Percentiles rank a stretch among this genome's conserved stretches.
Conservation (phyloP, 1,284 basidiomycete genomes). For the Albatrellus sp. region DNA sequence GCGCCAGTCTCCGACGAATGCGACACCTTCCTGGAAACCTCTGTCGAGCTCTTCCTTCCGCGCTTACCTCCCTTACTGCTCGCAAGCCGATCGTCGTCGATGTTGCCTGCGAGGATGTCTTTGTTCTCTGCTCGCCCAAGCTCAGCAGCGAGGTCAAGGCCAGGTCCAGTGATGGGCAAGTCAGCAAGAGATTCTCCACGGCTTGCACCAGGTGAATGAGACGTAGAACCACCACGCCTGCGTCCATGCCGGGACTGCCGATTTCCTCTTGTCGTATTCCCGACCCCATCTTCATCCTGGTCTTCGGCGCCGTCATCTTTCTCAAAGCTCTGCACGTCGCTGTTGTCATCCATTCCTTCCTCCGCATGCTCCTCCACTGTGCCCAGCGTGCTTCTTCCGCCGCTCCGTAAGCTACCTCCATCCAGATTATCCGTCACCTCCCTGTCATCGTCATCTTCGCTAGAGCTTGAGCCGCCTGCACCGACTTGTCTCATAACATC, state of each 20-base stretch:
- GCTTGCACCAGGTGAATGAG: conserved; percentile 29
- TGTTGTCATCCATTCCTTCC: conserved; percentile 28
- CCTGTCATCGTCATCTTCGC: conserved; percentile 37
- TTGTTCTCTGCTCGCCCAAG: conserved; percentile 80
- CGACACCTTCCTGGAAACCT: conserved; percentile 25
- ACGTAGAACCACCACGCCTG: conserved; percentile 39
- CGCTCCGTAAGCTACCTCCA: conserved; percentile 34
- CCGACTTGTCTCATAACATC: conserved; percentile 61
- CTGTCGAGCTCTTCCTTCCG: conserved; percentile 34
- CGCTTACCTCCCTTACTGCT: conserved; percentile 35
- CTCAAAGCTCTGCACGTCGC: conserved; percentile 9
- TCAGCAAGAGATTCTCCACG: conserved; percentile 69
- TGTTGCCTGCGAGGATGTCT: conserved; percentile 48
- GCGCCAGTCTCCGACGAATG: conserved; percentile 23
- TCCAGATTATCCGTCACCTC: conserved; percentile 28
- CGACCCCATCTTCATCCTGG: conserved; percentile 15
- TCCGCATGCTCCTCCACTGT: conserved; percentile 25
- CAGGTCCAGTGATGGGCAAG: conserved; percentile 74
- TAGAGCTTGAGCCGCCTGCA: conserved; percentile 26
- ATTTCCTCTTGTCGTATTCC: conserved; percentile 14
- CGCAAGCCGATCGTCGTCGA: conserved; percentile 35
- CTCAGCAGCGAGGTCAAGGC: conserved; percentile 82
- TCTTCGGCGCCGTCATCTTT: conserved; percentile 19
- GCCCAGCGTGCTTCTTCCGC: conserved; percentile 27
- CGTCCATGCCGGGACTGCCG: conserved; percentile 30